Base-by-base conservation (phyloP, 129 eudicot genomes). In the Cynara cardunculus region DNA sequence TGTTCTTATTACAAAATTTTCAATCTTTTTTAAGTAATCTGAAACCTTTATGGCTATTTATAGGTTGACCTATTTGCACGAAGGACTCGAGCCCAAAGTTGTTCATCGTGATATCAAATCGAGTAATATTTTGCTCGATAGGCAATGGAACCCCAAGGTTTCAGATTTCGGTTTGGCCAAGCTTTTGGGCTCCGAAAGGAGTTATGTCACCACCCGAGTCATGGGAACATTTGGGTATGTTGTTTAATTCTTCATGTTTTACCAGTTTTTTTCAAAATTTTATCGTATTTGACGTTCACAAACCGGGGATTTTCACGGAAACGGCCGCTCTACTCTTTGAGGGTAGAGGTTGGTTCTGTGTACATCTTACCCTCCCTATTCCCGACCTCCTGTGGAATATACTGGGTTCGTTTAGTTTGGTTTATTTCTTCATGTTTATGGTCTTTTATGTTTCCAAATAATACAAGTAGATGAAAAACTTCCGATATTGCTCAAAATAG, bases 211-310 rank as follows among this genome's bases (percentile, higher is more conserved):
- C 14, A 94, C 98, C 26, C 93, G 98, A 25, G 98, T 94, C 71
- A 94, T 94, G 98, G 98, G 98, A 56, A 94, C 98, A 12, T 94
- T 94, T 77, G 98, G 98, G 98, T 94, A 61, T 78, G 90, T 84
- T 28, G 19, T 62, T 35, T 78, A 16, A 12, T 84, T 79, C 21
- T 66, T 78, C 49, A 16, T 39, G 66, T 70, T 61, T 61, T 16
- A 44, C 7, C 49, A 30, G n/a, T n/a, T n/a, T n/a, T n/a, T 25
- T 12, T 14, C 25, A 7, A 31, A 53, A 2, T 14, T 46, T 46
- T 46, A 44, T 46, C 19, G 14, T 46, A 46, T 46, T 4, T 14
- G 53, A 41, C 3, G 18, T 41, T 46, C 4, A 35, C 41, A 35
- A 35, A 35, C 16, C n/a, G 0, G 18, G 59, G 59, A 19, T 46